Evolutionary conservation across 2,329 filamentous ascomycete species (phyloP).

Genomic region (Colletotrichum horii): DNA sequence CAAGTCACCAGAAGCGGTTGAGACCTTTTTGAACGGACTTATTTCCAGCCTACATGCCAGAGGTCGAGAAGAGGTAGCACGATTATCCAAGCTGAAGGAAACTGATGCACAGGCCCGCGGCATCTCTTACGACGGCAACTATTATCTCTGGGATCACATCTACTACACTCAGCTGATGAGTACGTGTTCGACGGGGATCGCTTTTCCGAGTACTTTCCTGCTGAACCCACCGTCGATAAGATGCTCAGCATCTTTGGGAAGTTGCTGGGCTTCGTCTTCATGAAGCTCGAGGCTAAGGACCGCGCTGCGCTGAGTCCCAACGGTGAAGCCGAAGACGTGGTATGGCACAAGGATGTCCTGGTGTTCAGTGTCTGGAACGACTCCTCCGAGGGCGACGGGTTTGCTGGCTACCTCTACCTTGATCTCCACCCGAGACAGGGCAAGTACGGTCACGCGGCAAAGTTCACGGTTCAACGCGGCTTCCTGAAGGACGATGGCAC

Average conservation of each 20-base stretch:
- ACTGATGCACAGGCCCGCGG: conserved; percentile 66
- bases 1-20: conserved; percentile 59
- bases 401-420: conserved; percentile 83
- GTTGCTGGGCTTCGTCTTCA: conserved; percentile 81
- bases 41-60: conserved; percentile 70
- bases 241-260: conserved; percentile 87
- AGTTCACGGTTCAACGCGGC: conserved; percentile 81
- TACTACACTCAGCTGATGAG: conserved; percentile 83
- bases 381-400: conserved; percentile 69
- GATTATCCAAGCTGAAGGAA: conserved; percentile 77
- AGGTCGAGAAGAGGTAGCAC: conserved; percentile 71
- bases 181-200: conserved; percentile 79
- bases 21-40: conserved; percentile 69
- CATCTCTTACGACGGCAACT: conserved; percentile 67
- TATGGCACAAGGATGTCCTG: conserved; percentile 85
- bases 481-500: conserved; percentile 71
- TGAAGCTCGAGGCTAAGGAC: conserved; percentile 72
- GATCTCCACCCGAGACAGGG: conserved; percentile 81
- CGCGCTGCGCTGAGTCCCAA: conserved; percentile 68
- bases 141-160: conserved; percentile 83
- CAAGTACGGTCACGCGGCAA: conserved; percentile 85
- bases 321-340: conserved; percentile 72
- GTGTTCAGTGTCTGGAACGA: conserved; percentile 86
- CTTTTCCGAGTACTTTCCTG: conserved; percentile 86
- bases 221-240: conserved; percentile 72